These are phyloP conservation scores for Tetrahymena malaccensis DNA, from an alignment of 73 alveolate species.

Conservation along the genomic window DNA sequence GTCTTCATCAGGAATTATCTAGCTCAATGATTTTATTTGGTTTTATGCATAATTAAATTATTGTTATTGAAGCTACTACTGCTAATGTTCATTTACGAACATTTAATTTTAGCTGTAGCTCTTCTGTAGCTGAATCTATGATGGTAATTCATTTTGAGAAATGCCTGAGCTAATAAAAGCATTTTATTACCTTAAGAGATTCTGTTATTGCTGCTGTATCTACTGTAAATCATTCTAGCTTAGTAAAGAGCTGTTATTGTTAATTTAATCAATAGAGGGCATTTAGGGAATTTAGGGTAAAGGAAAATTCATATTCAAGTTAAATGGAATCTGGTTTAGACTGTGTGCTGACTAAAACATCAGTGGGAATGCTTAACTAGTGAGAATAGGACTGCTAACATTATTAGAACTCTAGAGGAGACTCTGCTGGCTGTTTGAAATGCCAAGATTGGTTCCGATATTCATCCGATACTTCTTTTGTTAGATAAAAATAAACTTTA, in stretches of 20 bases:
- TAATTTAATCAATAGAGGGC: background rate
- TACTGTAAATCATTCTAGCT: background rate
- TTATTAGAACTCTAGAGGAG: background rate
- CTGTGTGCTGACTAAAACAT: background rate
- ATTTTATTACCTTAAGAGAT: background rate
- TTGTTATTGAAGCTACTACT: background rate
- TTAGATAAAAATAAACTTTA: background rate
- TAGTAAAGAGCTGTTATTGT: background rate
- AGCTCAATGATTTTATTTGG: background rate
- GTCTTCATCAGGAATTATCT: background rate
- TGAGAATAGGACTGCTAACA: background rate
- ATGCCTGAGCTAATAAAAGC: background rate
- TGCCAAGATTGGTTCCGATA: background rate
- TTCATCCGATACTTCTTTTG: background rate
- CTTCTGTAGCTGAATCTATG: background rate
- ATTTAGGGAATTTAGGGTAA: background rate
- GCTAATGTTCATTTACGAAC: background rate
- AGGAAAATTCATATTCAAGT: background rate
- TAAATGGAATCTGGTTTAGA: background rate
- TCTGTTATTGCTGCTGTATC: background rate
- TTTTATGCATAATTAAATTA: background rate
- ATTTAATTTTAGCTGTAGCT: background rate
- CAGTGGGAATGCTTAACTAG: background rate
- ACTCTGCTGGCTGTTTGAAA: background rate
- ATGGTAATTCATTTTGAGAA: background rate